Base-by-base conservation (phyloP, 108 stramenopile genomes). In the Pseudonitzschia multiseries region DNA sequence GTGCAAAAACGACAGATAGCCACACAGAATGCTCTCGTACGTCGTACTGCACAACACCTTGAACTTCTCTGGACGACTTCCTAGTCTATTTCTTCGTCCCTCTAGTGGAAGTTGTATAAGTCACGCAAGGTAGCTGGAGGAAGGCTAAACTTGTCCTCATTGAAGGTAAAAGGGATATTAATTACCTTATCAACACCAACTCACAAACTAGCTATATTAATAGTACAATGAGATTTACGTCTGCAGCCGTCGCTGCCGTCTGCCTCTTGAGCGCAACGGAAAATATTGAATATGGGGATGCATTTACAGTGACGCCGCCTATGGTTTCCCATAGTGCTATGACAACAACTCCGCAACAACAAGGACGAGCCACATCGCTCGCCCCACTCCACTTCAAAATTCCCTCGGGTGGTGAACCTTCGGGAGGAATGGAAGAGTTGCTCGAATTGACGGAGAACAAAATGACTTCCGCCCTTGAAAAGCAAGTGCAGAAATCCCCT, bases 391-490 rank as follows among this genome's bases (percentile, higher is more conserved):
- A 78, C 12, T 70, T 81, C 21, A 72, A 71, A 56, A 56, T 56
- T 22, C 54, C 54, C 54, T 20, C 9, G 9, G 54, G 54, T 26
- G 54, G 54, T 10, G 80, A 84, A 75, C 52, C 77, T 56, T 72
- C 77, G 18, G 80, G 81, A 33, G 81, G 84, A 24, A 77, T 79
- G 72, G 84, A 81, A 77, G 81, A 85, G 65, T 69, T 85, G 33
- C 74, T 76, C 65, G 78, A 85, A 61, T 65, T 81, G 31, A 79
- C 76, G 10, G 78, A 81, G n/a, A 73, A 73, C 41, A 63, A 56
- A 31, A 57, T 33, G 41, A 46, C 61, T 32, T 52, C 64, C 15
- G 57, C 50, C n/a, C n/a, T 82, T 8, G 72, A 72, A 59, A 79
- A 80, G 53, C 75, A 73, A 54, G 71, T 79, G 3, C 80, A 79